Evolutionary conservation across 331 rosid species (phyloP).

Genomic region (Pyrus hybrid): DNA sequence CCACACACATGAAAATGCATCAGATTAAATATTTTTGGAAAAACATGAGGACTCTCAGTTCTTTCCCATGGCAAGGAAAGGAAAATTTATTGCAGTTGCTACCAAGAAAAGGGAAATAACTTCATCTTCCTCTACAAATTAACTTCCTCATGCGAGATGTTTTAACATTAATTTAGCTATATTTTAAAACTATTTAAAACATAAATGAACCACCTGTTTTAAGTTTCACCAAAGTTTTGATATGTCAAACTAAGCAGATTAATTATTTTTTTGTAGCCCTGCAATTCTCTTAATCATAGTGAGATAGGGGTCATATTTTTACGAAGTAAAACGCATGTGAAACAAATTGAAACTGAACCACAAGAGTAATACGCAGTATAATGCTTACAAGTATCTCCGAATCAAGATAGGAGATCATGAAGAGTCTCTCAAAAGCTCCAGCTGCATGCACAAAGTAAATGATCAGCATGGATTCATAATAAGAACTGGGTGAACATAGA

Average conservation of each 20-base stretch:
- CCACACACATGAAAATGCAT: background rate
- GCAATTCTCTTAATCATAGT: background rate
- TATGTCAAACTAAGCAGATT: background rate
- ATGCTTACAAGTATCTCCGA: constrained; percentile 85
- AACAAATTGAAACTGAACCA: constrained; percentile 5
- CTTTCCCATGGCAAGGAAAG: background rate
- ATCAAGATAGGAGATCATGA: constrained; percentile 97
- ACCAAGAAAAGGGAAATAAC: background rate
- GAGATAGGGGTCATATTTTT: background rate
- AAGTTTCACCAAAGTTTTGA: background rate
- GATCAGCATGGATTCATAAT: constrained; percentile 5
- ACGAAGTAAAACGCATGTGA: background rate
- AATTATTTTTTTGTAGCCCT: background rate
- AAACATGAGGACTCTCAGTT: background rate
- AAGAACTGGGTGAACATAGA: background rate
- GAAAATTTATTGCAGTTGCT: background rate
- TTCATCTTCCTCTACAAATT: background rate
- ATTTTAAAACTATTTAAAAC: background rate
- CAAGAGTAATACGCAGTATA: background rate
- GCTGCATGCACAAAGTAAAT: constrained; percentile 39
- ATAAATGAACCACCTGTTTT: background rate
- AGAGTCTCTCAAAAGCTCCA: constrained; percentile 70
- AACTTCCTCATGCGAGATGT: background rate
- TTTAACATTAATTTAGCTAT: background rate
- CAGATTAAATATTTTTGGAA: background rate